Evolutionary conservation across 2,329 filamentous ascomycete species (phyloP).

Genomic region (Fusarium piperis): DNA sequence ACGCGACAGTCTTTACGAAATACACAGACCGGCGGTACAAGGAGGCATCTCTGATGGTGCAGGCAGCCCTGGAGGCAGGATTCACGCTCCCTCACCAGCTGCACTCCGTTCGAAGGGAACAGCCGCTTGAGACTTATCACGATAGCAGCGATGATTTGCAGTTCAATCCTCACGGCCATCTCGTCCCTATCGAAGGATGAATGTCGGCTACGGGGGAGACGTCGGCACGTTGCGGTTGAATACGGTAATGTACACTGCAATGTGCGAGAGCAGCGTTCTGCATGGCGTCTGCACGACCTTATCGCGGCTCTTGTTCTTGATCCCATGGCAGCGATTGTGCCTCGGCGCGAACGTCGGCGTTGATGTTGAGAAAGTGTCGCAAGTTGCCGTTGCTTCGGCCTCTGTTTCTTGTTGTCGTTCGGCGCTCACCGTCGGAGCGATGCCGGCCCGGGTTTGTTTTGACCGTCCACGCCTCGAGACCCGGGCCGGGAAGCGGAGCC

Average conservation of each 20-base stretch:
- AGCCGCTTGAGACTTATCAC: constrained; percentile 26
- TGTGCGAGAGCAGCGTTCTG: not conserved
- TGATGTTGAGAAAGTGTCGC: not conserved
- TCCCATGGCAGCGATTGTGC: not conserved
- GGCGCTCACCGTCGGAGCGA: constrained; percentile 10
- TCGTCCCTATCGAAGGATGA: constrained; percentile 48
- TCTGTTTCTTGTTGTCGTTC: constrained; percentile 11
- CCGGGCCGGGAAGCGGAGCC: constrained; percentile 30
- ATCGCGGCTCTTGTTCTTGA: constrained; percentile 10
- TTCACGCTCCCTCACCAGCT: constrained; percentile 59
- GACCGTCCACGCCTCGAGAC: not conserved
- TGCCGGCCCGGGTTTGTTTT: constrained; percentile 15
- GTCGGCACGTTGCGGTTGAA: constrained; percentile 8
- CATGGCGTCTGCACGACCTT: constrained; percentile 17
- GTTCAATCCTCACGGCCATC: constrained; percentile 39
- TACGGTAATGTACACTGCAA: constrained; percentile 1
- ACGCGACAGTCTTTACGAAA: constrained; percentile 89
- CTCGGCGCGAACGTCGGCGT: not conserved
- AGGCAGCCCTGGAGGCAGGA: constrained; percentile 73
- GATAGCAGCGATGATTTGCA: constrained; percentile 42
- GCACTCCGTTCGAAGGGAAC: constrained; percentile 50
- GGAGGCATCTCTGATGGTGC: constrained; percentile 81
- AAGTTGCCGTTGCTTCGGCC: constrained; percentile 1
- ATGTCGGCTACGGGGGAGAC: not conserved
- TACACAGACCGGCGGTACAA: constrained; percentile 91